These are phyloP conservation scores for Clarireedia paspali DNA, from an alignment of 2,329 filamentous ascomycete species.

Conservation along the genomic window DNA sequence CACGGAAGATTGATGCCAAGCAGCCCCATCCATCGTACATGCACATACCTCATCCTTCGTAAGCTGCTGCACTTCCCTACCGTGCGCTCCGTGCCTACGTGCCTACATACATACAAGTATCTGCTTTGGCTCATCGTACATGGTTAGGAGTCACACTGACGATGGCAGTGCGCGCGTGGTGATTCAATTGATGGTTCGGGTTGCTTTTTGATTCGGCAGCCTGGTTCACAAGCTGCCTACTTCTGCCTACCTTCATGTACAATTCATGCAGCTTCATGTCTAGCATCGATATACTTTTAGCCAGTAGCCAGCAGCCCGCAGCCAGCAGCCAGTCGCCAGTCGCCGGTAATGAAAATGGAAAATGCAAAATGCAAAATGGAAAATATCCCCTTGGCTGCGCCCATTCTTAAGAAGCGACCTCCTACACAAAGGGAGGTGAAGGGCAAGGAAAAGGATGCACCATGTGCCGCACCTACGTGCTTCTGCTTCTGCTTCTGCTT, in stretches of 20 bases:
- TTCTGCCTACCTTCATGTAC: conserved; percentile 2
- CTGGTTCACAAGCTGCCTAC: conserved; percentile 1
- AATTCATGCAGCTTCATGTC: neutral
- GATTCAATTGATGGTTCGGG: neutral
- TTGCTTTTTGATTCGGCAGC: neutral
- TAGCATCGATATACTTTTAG: neutral
- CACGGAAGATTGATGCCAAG: too few relatives aligned
- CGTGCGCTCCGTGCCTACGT: neutral
- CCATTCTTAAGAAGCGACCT: neutral
- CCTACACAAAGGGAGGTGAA: neutral
- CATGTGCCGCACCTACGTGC: neutral
- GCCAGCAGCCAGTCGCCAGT: too few relatives aligned
- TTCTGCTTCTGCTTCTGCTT: too few relatives aligned
- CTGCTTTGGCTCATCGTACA: neutral
- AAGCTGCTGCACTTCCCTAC: too few relatives aligned
- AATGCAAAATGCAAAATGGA: too few relatives aligned
- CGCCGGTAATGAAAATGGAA: too few relatives aligned
- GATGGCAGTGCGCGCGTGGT: neutral
- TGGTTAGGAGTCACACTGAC: conserved; percentile 3
- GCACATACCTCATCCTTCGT: too few relatives aligned
- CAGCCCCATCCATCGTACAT: too few relatives aligned
- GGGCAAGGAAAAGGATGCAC: neutral
- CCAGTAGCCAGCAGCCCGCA: too few relatives aligned
- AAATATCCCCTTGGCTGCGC: neutral
- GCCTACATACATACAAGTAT: neutral